Evolutionary conservation across 2,329 filamentous ascomycete species (phyloP), one percentile per base, ranked within the genome.

Genomic region (Talaromyces atroroseus): DNA sequence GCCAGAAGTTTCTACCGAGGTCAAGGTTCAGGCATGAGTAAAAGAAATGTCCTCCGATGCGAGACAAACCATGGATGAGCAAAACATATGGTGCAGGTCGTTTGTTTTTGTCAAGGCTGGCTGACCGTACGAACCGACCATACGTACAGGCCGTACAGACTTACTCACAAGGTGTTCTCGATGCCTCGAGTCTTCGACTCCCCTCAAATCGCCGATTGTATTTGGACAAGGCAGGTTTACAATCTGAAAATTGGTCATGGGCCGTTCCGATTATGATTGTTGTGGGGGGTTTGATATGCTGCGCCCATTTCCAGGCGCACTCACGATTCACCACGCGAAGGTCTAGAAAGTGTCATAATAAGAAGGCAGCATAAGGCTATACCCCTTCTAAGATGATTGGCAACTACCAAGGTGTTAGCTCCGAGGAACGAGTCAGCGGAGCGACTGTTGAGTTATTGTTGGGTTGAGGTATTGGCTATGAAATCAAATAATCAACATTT

Each of bases 21-120:
- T 75, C 58, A 65, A 73, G 57, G 71, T 76, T 47, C 68, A 73
- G 55, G 73, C 71, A 46, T 77, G 67, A 74, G 61, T 10, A 46
- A 20, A 29, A 38, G 38, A 32, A 24, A 16, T 48, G 32, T 16
- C 11, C 32, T 36, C 5, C 8, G 14, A 48, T 23, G 32, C 29
- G 53, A n/a, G 44, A 40, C 6, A 18, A 18, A 1, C 1, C 5
- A 40, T 40, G 4, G 36, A 40, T 18, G 36, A 40, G n/a, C 3
- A 40, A 18, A 16, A 18, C 14, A 40, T 8, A 40, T n/a, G 34
- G 34, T 38, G 12, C 12, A 40, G 16, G 7, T 3, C 36, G n/a
- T 18, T 1, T 1, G 36, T 18, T 6, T 14, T 16, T 38, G 34
- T n/a, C 12, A 38, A 38, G 12, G 16, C 16, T 40, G 11, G 5